Base-by-base conservation (phyloP, 306 rosid species). In the Quercus wislizeni region DNA sequence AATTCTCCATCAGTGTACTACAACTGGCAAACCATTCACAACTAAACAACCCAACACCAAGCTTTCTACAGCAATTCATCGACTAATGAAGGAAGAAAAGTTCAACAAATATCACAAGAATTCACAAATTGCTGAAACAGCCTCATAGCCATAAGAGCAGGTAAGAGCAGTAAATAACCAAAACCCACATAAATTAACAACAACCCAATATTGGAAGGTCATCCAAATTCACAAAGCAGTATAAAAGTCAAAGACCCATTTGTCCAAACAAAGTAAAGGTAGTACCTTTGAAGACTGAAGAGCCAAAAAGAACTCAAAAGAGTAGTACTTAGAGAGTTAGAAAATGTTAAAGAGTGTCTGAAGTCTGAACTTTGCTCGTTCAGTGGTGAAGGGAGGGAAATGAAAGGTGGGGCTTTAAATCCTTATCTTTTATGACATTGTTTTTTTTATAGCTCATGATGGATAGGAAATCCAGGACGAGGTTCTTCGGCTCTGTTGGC, bases 341-440 rank as follows among this genome's bases (percentile, higher is more conserved):
- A n/a, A 38, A 63, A 73, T 43, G 18, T 69, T 35, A 51, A 75
- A 75, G 71, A 74, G 80, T 74, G 75, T 27, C 15, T 46, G 79
- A 81, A 83, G 75, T 27, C 15, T 46, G 79, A 81, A 83, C 31
- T 23, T 21, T 20, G 88, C 62, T 74, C 10, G 54, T 68, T 82
- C 68, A 64, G 90, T 38, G 82, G 78, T 75, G 76, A 80, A 86
- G 74, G 78, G 88, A 83, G 86, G 91, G 90, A 85, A 92, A 92
- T 86, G 97, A 88, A 90, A 79, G 97, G 98, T 78, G 93, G 87
- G 78, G 88, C 90, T 89, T 86, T 75, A 84, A 89, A 89, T 91
- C 93, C 98, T 94, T 94, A 94, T 94, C 97, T 83, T 41, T 8
- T 82, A 71, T 74, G 19, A 35, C 38, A 68, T 4, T 54, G 78